Conservation (phyloP, 2,329 filamentous ascomycete genomes). For the Ophiognomonia clavigignenti-juglandacearum region DNA sequence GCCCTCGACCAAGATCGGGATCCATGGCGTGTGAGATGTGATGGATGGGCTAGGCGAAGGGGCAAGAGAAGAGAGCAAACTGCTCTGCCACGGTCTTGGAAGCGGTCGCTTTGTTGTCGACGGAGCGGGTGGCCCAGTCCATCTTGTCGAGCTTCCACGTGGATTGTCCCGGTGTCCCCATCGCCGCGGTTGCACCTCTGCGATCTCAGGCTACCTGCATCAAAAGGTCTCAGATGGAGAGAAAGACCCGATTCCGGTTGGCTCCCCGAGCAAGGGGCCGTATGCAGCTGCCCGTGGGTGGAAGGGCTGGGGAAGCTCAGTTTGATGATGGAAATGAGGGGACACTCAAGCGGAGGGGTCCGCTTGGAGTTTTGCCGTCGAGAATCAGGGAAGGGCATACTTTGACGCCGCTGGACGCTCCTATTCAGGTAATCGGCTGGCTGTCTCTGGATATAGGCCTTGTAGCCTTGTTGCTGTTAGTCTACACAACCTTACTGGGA, state of each 20-base stretch:
- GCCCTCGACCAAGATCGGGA: constrained; percentile 1
- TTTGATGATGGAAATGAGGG: constrained; percentile 1
- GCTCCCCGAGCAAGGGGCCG: constrained; percentile 9
- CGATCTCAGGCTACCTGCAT: constrained; percentile 13
- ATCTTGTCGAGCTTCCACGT: neutral
- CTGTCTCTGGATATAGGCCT: too few species aligned
- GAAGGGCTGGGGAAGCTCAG: neutral
- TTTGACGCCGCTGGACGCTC: too few species aligned
- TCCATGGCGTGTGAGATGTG: too few species aligned
- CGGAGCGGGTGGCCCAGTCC: too few species aligned
- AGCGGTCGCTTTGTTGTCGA: too few species aligned
- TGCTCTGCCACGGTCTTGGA: neutral
- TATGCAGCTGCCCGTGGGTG: constrained; percentile 2
- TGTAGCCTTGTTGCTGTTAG: too few species aligned
- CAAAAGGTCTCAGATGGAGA: constrained; percentile 10
- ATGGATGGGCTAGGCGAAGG: too few species aligned
- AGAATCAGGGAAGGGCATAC: too few species aligned
- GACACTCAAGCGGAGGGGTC: neutral
- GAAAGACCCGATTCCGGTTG: constrained; percentile 6
- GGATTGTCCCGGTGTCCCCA: too few species aligned
- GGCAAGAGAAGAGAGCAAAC: neutral
- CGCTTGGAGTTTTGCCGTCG: too few species aligned
- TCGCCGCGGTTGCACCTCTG: neutral
- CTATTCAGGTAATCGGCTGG: too few species aligned
- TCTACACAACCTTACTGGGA: too few species aligned